These are phyloP conservation scores for Lipomyces chichibuensis DNA, from an alignment of 805 yeast genomes.

Conservation along the genomic window DNA sequence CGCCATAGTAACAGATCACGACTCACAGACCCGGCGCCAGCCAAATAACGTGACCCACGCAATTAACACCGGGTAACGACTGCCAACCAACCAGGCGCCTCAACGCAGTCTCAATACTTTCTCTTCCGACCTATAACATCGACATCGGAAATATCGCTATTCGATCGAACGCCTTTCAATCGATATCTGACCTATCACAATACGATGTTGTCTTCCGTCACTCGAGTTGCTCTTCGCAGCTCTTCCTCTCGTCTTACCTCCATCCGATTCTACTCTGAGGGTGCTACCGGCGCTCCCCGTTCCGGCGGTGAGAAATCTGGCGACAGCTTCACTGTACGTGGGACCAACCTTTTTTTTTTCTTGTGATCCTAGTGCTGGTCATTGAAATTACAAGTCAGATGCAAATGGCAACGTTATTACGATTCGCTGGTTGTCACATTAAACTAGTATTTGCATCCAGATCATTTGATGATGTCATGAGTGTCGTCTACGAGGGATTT, in stretches of 20 bases:
- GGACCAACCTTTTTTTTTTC: background rate
- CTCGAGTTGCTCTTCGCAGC: constrained; percentile 34
- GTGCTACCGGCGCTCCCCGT: constrained; percentile 64
- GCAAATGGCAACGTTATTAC: background rate
- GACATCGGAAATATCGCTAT: background rate
- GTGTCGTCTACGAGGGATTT: background rate
- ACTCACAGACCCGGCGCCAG: background rate
- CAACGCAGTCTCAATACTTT: background rate
- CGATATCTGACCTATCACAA: background rate
- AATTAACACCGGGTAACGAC: constrained; percentile 16
- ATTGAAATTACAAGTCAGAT: background rate
- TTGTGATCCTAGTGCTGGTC: background rate
- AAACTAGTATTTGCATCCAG: background rate
- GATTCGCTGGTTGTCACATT: background rate
- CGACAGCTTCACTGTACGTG: constrained; percentile 50
- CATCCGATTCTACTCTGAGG: constrained; percentile 55
- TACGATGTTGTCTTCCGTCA: constrained; percentile 26
- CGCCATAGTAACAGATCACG: too few relatives aligned
- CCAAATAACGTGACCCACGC: background rate
- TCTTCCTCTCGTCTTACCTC: constrained; percentile 28
- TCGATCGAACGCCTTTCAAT: background rate
- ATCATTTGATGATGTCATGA: background rate
- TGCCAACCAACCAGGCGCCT: constrained; percentile 12
- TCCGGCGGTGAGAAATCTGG: constrained; percentile 59
- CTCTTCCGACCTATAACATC: background rate